phyloP scores from a whole-genome alignment of 2,329 filamentous ascomycete genomes.

The Clarireedia hainanense region DNA sequence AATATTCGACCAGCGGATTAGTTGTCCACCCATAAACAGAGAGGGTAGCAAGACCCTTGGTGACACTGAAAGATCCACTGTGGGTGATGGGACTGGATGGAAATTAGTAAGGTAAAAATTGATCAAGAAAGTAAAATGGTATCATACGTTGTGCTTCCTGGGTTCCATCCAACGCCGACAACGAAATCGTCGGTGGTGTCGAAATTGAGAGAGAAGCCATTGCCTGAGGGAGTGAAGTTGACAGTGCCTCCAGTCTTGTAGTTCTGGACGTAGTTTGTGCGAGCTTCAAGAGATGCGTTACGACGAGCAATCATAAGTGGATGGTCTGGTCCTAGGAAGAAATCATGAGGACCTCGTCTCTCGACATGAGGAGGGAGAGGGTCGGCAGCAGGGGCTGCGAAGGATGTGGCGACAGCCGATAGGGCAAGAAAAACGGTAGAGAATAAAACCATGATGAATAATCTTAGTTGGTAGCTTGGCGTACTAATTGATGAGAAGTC shows the following conservation, averaged over 20 bases:
- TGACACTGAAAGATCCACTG: slow-evolving; percentile 31
- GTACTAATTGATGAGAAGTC: too few relatives aligned
- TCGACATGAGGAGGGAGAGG: not conserved
- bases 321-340: slow-evolving; percentile 7
- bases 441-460: slow-evolving; percentile 11
- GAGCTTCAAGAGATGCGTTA: not conserved
- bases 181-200: slow-evolving; percentile 15
- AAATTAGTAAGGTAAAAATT: not conserved
- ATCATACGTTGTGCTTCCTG: slow-evolving; percentile 10
- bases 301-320: not conserved
- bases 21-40: slow-evolving; percentile 49
- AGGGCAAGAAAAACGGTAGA: slow-evolving; percentile 2
- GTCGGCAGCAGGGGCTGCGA: slow-evolving; percentile 8
- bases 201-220: slow-evolving; percentile 5
- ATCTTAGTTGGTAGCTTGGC: too few relatives aligned
- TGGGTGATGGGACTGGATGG: slow-evolving; percentile 31
- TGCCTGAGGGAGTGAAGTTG: slow-evolving; percentile 2
- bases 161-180: slow-evolving; percentile 15
- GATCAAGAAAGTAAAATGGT: not conserved
- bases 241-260: slow-evolving; percentile 14
- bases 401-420: slow-evolving; percentile 1
- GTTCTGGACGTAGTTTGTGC: slow-evolving; percentile 13
- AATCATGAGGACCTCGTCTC: slow-evolving; percentile 5
- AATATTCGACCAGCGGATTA: slow-evolving; percentile 49
- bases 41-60: slow-evolving; percentile 38